Conservation (phyloP, 495 filamentous ascomycete species). For the Viridothelium virens region DNA sequence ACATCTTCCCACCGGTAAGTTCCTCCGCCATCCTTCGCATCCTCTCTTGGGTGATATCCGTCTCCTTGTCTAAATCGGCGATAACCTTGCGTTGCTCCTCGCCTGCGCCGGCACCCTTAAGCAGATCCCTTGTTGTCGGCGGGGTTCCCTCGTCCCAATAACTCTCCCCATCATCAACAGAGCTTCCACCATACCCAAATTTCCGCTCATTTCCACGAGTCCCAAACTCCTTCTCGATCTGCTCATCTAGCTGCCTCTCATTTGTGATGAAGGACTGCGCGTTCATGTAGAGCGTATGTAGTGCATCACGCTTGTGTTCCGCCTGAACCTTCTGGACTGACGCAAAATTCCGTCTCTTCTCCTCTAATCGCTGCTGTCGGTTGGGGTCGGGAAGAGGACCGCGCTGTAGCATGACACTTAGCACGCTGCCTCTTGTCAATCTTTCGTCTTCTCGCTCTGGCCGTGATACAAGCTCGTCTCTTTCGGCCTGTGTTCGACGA, state of each 20-base stretch:
- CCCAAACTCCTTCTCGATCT: conserved; percentile 54
- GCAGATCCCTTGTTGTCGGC: conserved; percentile 44
- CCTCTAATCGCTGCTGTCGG: conserved; percentile 40
- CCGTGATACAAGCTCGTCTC: conserved; percentile 42
- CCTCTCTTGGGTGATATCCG: conserved; percentile 45
- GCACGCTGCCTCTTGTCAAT: conserved; percentile 46
- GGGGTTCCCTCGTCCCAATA: conserved; percentile 54
- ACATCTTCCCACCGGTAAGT: conserved; percentile 63
- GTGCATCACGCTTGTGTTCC: conserved; percentile 38
- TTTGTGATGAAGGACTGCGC: conserved; percentile 58
- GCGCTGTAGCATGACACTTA: conserved; percentile 18
- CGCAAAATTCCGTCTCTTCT: conserved; percentile 38
- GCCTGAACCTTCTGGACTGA: conserved; percentile 36
- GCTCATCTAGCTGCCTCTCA: conserved; percentile 51
- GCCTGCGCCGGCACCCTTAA: conserved; percentile 29
- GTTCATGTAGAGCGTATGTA: conserved; percentile 60
- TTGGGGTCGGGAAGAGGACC: conserved; percentile 42
- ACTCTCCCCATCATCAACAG: conserved; percentile 27
- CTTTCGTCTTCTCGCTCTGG: conserved; percentile 54
- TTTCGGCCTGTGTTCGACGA: conserved; percentile 35
- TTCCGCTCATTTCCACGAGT: conserved; percentile 42
- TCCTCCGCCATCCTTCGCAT: conserved; percentile 58
- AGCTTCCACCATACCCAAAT: conserved; percentile 17
- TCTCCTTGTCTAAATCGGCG: conserved; percentile 30
- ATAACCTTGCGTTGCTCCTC: conserved; percentile 26